These are phyloP conservation scores for Calonectria pauciramosa DNA, from an alignment of 2,329 filamentous ascomycete genomes.

Conservation along the genomic window DNA sequence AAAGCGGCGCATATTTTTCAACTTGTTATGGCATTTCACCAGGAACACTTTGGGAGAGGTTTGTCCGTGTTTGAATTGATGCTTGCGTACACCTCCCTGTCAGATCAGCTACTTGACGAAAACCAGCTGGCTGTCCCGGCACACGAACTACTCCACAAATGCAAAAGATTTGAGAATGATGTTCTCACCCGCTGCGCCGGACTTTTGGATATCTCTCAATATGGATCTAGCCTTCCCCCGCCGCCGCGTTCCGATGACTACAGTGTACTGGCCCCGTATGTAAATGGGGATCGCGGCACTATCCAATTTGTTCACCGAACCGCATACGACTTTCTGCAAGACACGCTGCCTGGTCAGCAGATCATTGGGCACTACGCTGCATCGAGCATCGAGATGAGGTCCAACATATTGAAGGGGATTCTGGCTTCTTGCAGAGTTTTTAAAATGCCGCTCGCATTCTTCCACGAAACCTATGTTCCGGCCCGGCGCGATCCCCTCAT, in stretches of 20 bases:
- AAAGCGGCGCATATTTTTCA: background rate
- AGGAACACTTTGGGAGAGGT: accelerated
- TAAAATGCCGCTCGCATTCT: background rate
- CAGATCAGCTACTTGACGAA: background rate
- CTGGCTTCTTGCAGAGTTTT: background rate
- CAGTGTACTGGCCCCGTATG: too few relatives aligned
- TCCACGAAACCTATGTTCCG: too few relatives aligned
- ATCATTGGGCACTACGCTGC: background rate
- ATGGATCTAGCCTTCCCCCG: accelerated
- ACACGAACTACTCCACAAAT: background rate
- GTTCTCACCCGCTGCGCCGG: slow-evolving; percentile 1
- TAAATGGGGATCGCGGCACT: accelerated
- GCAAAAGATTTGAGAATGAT: background rate
- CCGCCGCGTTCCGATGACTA: background rate
- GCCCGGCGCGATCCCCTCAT: background rate
- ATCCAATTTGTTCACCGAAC: slow-evolving; percentile 10
- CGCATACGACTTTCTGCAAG: slow-evolving; percentile 3
- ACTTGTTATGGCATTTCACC: background rate
- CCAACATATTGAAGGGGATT: background rate
- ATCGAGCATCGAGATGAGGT: background rate
- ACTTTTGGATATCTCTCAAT: background rate
- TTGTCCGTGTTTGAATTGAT: background rate
- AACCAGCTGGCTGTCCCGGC: too few relatives aligned
- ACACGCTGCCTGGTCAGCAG: background rate
- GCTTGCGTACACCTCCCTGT: background rate